Evolutionary conservation across 306 rosid species (phyloP).

Genomic region (Gynostemma pentaphyllum): DNA sequence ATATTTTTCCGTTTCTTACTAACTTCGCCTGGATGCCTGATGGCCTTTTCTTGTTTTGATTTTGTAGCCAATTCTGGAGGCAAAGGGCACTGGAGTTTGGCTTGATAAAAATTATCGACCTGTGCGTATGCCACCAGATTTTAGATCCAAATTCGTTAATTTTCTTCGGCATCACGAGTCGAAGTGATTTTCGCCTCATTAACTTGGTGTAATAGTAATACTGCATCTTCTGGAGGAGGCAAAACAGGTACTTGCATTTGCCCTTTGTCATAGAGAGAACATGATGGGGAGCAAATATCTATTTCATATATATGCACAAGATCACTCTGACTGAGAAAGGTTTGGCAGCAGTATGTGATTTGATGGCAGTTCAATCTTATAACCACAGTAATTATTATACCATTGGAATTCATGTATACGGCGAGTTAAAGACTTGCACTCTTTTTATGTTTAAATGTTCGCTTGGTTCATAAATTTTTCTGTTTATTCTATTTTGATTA

Average conservation of each 20-base stretch:
- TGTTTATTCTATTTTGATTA: too few species aligned
- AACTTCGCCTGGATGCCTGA: slow-evolving; percentile 10
- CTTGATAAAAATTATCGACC: slow-evolving; percentile 70
- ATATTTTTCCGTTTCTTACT: neutral
- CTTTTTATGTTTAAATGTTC: neutral
- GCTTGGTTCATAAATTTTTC: too few species aligned
- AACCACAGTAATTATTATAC: too few species aligned
- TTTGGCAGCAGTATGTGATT: neutral
- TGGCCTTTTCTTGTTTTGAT: slow-evolving; percentile 10
- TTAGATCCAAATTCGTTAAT: slow-evolving; percentile 45
- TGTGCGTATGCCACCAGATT: slow-evolving; percentile 56
- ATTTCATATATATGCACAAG: neutral
- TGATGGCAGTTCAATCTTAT: too few species aligned
- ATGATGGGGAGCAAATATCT: neutral
- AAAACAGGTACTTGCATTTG: neutral
- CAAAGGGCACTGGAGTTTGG: slow-evolving; percentile 76
- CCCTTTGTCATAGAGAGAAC: neutral
- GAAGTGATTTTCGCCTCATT: slow-evolving; percentile 14
- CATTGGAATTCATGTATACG: too few species aligned
- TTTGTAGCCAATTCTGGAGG: slow-evolving; percentile 68
- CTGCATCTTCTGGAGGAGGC: neutral
- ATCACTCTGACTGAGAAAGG: neutral
- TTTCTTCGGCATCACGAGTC: slow-evolving; percentile 33
- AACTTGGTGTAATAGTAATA: neutral
- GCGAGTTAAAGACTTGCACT: too few species aligned